Evolutionary conservation across 2,329 filamentous ascomycete genomes (phyloP), one percentile per base, ranked within the genome.

Genomic region (Phyllosticta citriasiana): DNA sequence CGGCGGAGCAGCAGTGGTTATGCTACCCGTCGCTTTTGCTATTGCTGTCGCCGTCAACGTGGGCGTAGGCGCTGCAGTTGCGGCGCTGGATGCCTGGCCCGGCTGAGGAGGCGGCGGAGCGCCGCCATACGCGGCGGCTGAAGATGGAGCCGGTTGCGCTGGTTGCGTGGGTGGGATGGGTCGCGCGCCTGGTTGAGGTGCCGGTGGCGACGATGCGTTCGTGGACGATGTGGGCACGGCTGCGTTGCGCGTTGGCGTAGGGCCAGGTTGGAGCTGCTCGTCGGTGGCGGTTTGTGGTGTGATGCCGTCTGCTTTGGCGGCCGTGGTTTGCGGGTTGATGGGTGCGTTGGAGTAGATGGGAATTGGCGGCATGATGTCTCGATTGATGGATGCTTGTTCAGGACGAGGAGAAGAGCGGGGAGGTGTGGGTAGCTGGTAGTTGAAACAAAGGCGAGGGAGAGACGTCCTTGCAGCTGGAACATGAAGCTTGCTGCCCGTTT

Each of bases 261-360:
- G 66, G 4, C 40, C 57, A 19, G 66, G 33, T 62, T 75, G 70
- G 3, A 74, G 73, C 1, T 73, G 75, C 25, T 33, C 24, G 16
- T 24, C 35, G 22, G 61, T 63, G 62, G 69, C 27, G 66, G 65
- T 68, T 77, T 77, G 62, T 68, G 67, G 53, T 12, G 63, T 63
- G 16, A 55, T 53, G 66, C 66, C 24, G 25, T 58, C 52, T n/a
- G 65, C 57, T 25, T 65, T 64, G 30, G 65, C 57, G 12, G 63
- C 65, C 14, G 64, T 55, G 19, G 65, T 63, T 14, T 63, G 64
- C 4, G 77, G 71, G 12, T 70, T 70, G 64, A 80, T 79, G 58
- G 78, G 78, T 25, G 73, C 73, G 64, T 79, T 71, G 61, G 75
- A 75, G 72, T 79, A 76, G 60, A 79, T 72, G 53, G 71, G 76